Evolutionary conservation across 2,329 filamentous ascomycete species (phyloP).

Genomic region (Remersonia thermophila): DNA sequence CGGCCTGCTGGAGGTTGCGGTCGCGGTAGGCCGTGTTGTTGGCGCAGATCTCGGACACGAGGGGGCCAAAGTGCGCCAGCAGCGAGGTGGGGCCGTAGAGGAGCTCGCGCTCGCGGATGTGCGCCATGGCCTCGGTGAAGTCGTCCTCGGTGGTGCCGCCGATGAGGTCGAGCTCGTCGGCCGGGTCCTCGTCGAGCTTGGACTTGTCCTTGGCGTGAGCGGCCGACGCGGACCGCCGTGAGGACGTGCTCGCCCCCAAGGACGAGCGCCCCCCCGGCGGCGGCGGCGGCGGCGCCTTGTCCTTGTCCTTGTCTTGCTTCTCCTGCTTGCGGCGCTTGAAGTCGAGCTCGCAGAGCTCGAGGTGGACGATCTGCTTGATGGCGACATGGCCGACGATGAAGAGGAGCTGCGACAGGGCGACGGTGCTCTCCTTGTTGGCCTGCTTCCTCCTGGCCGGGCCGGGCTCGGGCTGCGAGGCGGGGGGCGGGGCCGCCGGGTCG

Average conservation of each 20-base stretch:
- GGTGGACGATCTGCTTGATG: slow-evolving; percentile 96
- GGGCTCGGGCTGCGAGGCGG: slow-evolving; percentile 18
- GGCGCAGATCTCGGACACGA: slow-evolving; percentile 86
- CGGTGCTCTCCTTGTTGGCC: slow-evolving; percentile 51
- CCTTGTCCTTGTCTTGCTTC: slow-evolving; percentile 61
- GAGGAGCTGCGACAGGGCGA: slow-evolving; percentile 76
- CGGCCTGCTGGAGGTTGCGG: slow-evolving; percentile 79
- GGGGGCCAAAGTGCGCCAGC: slow-evolving; percentile 77
- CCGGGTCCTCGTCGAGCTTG: slow-evolving; percentile 33
- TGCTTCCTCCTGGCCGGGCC: slow-evolving; percentile 24
- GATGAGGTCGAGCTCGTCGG: slow-evolving; percentile 89
- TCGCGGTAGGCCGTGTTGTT: slow-evolving; percentile 90
- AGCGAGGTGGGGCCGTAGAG: slow-evolving; percentile 74
- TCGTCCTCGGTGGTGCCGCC: slow-evolving; percentile 92
- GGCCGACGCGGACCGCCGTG: slow-evolving; percentile 16
- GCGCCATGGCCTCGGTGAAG: slow-evolving; percentile 75
- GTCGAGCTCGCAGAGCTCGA: slow-evolving; percentile 93
- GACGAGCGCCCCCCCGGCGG: slow-evolving; percentile 27
- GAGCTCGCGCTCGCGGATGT: slow-evolving; percentile 74
- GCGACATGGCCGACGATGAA: slow-evolving; percentile 95
- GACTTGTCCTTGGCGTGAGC: slow-evolving; percentile 31
- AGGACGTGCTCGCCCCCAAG: slow-evolving; percentile 22
- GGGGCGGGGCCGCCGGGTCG: slow-evolving; percentile 15
- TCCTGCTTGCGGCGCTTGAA: slow-evolving; percentile 95
- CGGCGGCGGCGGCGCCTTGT: slow-evolving; percentile 40